Percentiles rank a stretch among this genome's conserved stretches.
Conservation (phyloP, 73 alveolate species). For the Paramecium tetraurelia region DNA sequence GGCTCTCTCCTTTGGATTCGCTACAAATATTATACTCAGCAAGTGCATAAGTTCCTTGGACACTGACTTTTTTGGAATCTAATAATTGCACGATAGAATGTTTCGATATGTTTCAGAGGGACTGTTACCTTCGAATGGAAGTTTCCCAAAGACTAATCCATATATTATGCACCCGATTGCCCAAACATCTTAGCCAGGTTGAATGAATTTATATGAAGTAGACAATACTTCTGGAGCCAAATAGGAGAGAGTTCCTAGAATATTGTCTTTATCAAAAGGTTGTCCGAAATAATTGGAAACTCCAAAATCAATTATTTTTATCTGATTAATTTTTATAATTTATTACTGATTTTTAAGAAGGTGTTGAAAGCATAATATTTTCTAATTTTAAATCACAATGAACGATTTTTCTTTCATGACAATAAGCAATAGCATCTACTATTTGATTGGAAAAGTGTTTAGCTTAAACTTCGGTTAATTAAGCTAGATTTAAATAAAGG, state of each 20-base stretch:
- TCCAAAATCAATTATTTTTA: constrained; percentile 97
- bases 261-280: background rate
- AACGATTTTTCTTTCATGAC: constrained; percentile 68
- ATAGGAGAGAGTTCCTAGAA: constrained; percentile 52
- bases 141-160: constrained; percentile 31
- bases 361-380: constrained; percentile 73
- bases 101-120: constrained; percentile 5
- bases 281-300: constrained; percentile 55
- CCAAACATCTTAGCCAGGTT: constrained; percentile 51
- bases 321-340: constrained; percentile 26
- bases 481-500: constrained; percentile 62
- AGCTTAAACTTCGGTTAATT: constrained; percentile 72
- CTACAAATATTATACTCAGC: background rate
- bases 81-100: background rate
- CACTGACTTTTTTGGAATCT: background rate
- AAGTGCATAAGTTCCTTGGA: background rate
- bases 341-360: background rate
- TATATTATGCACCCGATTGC: constrained; percentile 50
- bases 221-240: constrained; percentile 58
- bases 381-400: constrained; percentile 88
- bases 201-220: background rate
- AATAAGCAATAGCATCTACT: constrained; percentile 71
- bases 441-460: constrained; percentile 63
- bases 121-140: constrained; percentile 56
- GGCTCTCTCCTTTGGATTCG: background rate